Evolutionary conservation across 2,329 filamentous ascomycete species (phyloP).

Genomic region (Xylaria sp.): DNA sequence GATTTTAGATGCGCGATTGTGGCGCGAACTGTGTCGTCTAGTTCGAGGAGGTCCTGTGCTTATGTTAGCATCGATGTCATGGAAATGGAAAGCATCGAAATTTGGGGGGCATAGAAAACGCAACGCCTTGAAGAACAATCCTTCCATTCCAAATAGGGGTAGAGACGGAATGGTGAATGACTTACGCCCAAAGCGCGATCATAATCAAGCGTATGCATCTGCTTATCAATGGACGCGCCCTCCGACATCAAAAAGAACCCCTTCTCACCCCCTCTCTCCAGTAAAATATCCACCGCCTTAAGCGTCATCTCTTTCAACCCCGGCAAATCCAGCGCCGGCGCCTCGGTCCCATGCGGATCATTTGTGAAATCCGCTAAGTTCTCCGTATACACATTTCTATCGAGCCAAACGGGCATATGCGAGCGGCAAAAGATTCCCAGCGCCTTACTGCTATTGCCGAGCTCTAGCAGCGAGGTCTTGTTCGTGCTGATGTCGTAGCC

Average conservation of each 20-base stretch:
- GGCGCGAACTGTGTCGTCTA: conserved; percentile 84
- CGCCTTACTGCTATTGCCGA: conserved; percentile 69
- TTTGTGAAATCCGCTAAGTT: conserved; percentile 76
- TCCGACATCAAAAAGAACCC: conserved; percentile 92
- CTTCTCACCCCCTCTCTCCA: conserved; percentile 71
- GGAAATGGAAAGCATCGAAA: too few relatives aligned
- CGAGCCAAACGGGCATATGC: conserved; percentile 86
- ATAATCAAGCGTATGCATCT: conserved; percentile 88
- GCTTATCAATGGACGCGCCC: conserved; percentile 87
- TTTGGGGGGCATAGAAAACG: too few relatives aligned
- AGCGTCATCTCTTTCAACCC: conserved; percentile 91
- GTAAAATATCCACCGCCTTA: conserved; percentile 85
- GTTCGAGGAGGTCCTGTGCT: conserved; percentile 76
- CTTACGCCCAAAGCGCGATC: conserved; percentile 77
- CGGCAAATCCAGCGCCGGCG: conserved; percentile 77
- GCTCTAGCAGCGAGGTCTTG: conserved; percentile 73
- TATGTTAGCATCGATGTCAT: too few relatives aligned
- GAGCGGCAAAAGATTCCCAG: conserved; percentile 81
- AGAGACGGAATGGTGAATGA: neutral
- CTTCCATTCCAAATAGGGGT: too few relatives aligned
- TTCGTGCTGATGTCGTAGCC: conserved; percentile 79
- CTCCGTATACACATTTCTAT: conserved; percentile 81
- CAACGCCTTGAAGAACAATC: too few relatives aligned
- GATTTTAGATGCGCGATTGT: conserved; percentile 76
- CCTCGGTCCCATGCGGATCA: conserved; percentile 72